Percentiles rank a stretch among this genome's conserved stretches.
Conservation (phyloP, 345 rosid species). For the Euphorbia tirucalli region DNA sequence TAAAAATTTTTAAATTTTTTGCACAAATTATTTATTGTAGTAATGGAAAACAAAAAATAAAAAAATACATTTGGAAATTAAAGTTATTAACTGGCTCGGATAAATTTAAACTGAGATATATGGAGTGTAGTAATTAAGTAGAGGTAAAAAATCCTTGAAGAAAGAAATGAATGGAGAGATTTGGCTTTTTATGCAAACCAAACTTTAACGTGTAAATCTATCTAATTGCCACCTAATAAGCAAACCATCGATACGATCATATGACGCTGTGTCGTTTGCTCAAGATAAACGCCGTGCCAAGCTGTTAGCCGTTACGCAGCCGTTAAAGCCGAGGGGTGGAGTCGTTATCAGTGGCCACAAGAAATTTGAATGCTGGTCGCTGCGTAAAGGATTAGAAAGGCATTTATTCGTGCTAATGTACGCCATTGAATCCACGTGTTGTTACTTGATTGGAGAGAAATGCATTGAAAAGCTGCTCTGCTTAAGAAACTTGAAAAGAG, state of each 20-base stretch:
- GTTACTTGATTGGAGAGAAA: not conserved
- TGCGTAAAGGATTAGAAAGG: conserved; percentile 21
- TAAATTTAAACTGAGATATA: too few relatives aligned
- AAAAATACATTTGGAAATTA: too few relatives aligned
- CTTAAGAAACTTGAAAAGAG: conserved; percentile 6
- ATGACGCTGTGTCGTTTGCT: conserved; percentile 11
- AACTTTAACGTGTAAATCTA: conserved; percentile 9
- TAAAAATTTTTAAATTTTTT: too few relatives aligned
- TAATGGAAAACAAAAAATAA: too few relatives aligned
- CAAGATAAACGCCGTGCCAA: too few relatives aligned
- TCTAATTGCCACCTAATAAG: conserved; percentile 11
- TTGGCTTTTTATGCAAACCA: not conserved
- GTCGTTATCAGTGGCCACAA: not conserved
- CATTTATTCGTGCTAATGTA: conserved; percentile 16
- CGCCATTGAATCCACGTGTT: conserved; percentile 21
- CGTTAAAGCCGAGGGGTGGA: conserved; percentile 19
- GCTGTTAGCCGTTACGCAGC: conserved; percentile 3
- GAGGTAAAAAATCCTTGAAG: not conserved
- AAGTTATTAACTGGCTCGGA: too few relatives aligned
- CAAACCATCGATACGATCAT: not conserved
- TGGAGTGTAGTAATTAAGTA: too few relatives aligned
- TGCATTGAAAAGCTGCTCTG: not conserved
- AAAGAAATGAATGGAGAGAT: not conserved
- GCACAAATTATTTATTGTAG: too few relatives aligned
- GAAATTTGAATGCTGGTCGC: conserved; percentile 27